Conservation (phyloP, 257 asterid species). For the Penstemon davidsonii region DNA sequence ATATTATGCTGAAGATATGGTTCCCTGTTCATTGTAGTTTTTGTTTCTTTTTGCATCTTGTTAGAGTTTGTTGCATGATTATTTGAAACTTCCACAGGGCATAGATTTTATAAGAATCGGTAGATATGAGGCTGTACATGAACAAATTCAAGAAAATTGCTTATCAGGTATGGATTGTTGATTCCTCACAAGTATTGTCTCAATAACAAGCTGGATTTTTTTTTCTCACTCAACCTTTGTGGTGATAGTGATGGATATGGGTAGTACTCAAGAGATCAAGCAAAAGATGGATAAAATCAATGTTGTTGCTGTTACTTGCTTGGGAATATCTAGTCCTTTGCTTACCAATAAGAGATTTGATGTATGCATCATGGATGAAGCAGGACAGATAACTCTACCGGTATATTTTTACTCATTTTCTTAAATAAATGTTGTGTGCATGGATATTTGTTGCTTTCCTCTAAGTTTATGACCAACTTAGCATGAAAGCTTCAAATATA, state of each 20-base stretch:
- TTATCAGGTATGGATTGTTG: constrained; percentile 55
- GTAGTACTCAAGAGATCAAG: constrained; percentile 60
- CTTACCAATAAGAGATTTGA: constrained; percentile 84
- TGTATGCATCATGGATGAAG: constrained; percentile 98
- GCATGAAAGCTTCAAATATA: constrained; percentile 6
- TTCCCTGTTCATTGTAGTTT: constrained; percentile 5
- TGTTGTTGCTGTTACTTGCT: constrained; percentile 93
- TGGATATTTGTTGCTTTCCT: constrained; percentile 17
- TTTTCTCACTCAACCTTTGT: constrained; percentile 28
- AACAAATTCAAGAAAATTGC: constrained; percentile 76
- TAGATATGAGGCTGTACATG: constrained; percentile 81
- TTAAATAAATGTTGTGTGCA: not conserved
- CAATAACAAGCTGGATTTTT: constrained; percentile 21
- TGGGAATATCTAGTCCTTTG: constrained; percentile 88
- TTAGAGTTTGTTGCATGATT: constrained; percentile 26
- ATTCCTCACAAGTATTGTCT: constrained; percentile 19
- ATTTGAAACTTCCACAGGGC: constrained; percentile 51
- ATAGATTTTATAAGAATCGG: constrained; percentile 90
- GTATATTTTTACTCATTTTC: constrained; percentile 37
- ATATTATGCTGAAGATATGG: not conserved
- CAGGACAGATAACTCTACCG: constrained; percentile 96
- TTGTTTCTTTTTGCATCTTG: constrained; percentile 20
- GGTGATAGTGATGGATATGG: constrained; percentile 55
- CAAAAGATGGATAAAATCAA: constrained; percentile 62
- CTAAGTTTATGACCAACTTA: not conserved